A percentile compares a stretch with the other conserved stretches of the same genome.
phyloP scores from a whole-genome alignment of 345 rosid genomes.

The Melaleuca alternifolia region DNA sequence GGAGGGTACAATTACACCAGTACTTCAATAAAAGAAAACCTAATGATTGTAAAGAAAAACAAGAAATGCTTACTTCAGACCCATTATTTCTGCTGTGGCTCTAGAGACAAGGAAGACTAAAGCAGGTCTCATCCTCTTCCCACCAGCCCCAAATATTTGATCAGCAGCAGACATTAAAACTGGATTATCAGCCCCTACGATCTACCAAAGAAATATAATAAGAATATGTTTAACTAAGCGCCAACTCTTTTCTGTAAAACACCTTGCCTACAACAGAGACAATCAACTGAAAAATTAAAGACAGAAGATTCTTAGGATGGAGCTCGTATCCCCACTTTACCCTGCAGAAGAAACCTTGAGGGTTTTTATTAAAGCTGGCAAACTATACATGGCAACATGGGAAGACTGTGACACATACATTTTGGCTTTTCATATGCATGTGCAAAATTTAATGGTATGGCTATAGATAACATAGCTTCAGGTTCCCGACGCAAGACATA shows the following conservation, averaged over 20 bases:
- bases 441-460: background rate
- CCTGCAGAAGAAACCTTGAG: background rate
- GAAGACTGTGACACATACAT: background rate
- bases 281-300: background rate
- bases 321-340: background rate
- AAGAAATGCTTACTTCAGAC: slow-evolving; percentile 47
- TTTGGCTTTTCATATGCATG: background rate
- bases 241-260: background rate
- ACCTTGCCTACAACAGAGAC: background rate
- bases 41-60: background rate
- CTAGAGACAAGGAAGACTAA: slow-evolving; percentile 89
- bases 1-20: background rate
- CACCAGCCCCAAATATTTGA: slow-evolving; percentile 97
- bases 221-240: slow-evolving; percentile 9
- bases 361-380: background rate
- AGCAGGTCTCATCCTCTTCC: slow-evolving; percentile 96
- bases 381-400: background rate
- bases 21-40: background rate
- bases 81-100: slow-evolving; percentile 76
- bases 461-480: background rate
- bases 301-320: background rate
- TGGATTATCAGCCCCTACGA: slow-evolving; percentile 96
- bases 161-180: slow-evolving; percentile 94
- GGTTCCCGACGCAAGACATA: background rate
- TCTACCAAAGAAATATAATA: slow-evolving; percentile 35